These are phyloP conservation scores for Pichia deserticola DNA, from an alignment of 805 yeast species.

Conservation along the genomic window DNA sequence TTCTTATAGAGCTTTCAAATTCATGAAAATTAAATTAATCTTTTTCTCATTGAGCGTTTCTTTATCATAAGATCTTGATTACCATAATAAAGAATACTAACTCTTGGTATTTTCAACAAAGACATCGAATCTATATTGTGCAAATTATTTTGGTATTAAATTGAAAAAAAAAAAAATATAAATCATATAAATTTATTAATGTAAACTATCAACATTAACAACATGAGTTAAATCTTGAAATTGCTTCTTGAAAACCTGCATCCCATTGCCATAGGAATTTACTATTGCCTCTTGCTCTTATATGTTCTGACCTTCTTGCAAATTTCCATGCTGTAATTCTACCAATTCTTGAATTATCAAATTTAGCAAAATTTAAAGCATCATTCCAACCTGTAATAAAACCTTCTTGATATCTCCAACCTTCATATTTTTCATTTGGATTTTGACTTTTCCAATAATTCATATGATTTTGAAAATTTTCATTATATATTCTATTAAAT, in stretches of 20 bases:
- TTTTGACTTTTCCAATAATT: slow-evolving; percentile 63
- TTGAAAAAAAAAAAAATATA: background rate
- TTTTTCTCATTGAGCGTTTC: too few relatives aligned
- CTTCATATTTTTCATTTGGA: slow-evolving; percentile 60
- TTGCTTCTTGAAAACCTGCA: slow-evolving; percentile 70
- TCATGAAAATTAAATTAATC: too few relatives aligned
- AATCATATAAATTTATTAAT: background rate
- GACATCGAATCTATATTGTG: too few relatives aligned
- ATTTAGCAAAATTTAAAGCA: slow-evolving; percentile 55
- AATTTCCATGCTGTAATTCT: slow-evolving; percentile 61
- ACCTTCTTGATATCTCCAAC: slow-evolving; percentile 76
- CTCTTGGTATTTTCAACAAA: too few relatives aligned
- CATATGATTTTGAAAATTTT: slow-evolving; percentile 40
- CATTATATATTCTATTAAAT: slow-evolving; percentile 33
- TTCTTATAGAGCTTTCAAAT: too few relatives aligned
- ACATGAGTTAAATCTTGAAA: slow-evolving; percentile 31
- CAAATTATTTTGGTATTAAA: too few relatives aligned
- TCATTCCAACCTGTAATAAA: slow-evolving; percentile 72
- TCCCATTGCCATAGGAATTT: slow-evolving; percentile 80
- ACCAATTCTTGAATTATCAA: slow-evolving; percentile 68
- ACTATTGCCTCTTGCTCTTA: slow-evolving; percentile 45
- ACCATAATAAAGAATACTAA: too few relatives aligned
- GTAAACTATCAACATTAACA: background rate
- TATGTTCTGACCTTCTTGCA: slow-evolving; percentile 58
- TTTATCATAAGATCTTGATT: too few relatives aligned